Percentiles rank a stretch among this genome's conserved stretches.
These are phyloP conservation scores for Chlorophyllum brunneum DNA, from an alignment of 768 basidiomycete genomes.

Conservation along the genomic window DNA sequence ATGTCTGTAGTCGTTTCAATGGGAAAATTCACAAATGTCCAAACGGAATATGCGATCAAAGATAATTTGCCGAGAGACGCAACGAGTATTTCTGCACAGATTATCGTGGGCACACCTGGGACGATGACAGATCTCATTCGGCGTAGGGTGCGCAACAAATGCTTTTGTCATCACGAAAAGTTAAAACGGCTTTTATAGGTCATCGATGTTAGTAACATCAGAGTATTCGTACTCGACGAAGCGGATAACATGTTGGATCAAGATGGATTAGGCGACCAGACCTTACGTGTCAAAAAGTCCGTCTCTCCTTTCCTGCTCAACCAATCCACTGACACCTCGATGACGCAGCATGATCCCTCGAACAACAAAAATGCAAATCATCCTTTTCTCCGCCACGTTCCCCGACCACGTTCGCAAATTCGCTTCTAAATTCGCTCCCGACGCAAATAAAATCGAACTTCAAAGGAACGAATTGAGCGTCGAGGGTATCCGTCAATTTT, in stretches of 20 bases:
- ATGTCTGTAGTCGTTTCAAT: constrained; percentile 92
- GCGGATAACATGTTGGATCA: constrained; percentile 99
- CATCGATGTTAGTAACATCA: constrained; percentile 76
- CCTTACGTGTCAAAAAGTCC: constrained; percentile 89
- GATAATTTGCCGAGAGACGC: constrained; percentile 70
- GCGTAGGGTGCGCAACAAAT: constrained; percentile 46
- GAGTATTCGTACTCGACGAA: constrained; percentile 95
- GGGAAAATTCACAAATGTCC: constrained; percentile 92
- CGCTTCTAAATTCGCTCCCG: constrained; percentile 89
- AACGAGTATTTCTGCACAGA: constrained; percentile 74
- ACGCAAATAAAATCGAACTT: constrained; percentile 94
- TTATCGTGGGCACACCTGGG: constrained; percentile 95
- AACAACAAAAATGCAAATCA: constrained; percentile 62
- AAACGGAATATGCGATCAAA: constrained; percentile 95
- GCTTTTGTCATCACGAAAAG: not conserved
- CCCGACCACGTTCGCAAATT: constrained; percentile 90
- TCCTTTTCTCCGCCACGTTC: constrained; percentile 98
- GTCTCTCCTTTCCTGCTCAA: constrained; percentile 18
- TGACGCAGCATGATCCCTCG: constrained; percentile 55
- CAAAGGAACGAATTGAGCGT: constrained; percentile 92
- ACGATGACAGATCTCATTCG: constrained; percentile 88
- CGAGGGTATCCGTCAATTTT: constrained; percentile 94
- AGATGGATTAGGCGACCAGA: constrained; percentile 92
- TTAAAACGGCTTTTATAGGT: constrained; percentile 30
- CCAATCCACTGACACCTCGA: not conserved